phyloP scores from a whole-genome alignment of 1,284 basidiomycete genomes.

The Ceratobasidium papillatum region DNA sequence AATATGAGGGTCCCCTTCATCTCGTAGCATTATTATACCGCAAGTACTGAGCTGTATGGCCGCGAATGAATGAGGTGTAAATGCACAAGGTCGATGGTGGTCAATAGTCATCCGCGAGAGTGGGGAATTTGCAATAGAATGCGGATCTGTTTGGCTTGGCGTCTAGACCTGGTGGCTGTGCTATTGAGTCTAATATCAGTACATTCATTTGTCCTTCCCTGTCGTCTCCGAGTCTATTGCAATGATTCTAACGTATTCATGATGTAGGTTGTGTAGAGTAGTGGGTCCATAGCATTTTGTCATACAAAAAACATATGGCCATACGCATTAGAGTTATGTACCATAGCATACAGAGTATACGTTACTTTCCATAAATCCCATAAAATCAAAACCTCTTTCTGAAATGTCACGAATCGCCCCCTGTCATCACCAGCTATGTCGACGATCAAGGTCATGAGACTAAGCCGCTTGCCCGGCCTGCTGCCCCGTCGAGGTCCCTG shows the following conservation, averaged over 20 bases:
- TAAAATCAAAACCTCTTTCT: neutral
- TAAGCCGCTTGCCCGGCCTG: neutral
- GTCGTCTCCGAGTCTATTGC: too few species aligned
- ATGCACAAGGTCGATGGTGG: neutral
- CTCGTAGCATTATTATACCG: neutral
- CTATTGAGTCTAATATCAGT: too few species aligned
- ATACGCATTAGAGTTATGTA: neutral
- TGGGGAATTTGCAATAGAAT: neutral
- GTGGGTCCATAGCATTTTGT: neutral
- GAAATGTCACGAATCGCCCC: neutral
- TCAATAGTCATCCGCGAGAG: neutral
- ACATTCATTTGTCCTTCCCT: too few species aligned
- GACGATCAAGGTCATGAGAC: neutral
- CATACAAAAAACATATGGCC: neutral
- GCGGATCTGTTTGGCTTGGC: neutral
- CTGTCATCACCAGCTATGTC: neutral
- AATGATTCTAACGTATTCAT: neutral
- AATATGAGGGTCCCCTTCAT: neutral
- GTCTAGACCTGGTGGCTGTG: neutral
- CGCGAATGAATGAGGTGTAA: neutral
- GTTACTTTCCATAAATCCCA: neutral
- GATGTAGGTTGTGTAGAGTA: neutral
- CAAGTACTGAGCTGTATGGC: neutral
- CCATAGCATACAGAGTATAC: neutral
- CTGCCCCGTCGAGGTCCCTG: neutral